phyloP scores from a whole-genome alignment of 31 red algal species.

The Endocladia muricata region DNA sequence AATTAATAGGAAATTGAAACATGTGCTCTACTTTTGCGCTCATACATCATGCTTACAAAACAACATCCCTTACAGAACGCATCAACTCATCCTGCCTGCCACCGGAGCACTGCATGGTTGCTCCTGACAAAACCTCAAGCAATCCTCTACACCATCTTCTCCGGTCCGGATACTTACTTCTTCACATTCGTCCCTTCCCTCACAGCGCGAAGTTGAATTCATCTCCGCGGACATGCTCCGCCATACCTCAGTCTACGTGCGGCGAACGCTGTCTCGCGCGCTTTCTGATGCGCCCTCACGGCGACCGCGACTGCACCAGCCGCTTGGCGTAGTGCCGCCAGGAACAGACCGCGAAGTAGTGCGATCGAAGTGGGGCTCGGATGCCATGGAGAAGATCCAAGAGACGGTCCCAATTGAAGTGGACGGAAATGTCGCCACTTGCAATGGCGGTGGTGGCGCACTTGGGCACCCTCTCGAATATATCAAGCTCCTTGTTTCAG shows the following conservation, averaged over 20 bases:
- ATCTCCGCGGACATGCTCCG: constrained; percentile 57
- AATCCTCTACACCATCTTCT: no score
- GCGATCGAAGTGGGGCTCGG: constrained; percentile 74
- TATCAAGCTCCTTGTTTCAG: constrained; percentile 71
- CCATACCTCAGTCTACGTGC: neutral
- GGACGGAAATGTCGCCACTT: constrained; percentile 64
- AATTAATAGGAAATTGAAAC: no score
- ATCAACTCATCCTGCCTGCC: no score
- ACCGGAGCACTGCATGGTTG: no score
- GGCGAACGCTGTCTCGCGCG: neutral
- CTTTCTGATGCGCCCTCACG: constrained; percentile 9
- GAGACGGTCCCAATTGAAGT: constrained; percentile 54
- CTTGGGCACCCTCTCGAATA: constrained; percentile 93
- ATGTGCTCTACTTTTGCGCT: no score
- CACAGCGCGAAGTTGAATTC: no score
- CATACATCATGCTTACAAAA: no score
- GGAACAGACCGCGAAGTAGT: constrained; percentile 61
- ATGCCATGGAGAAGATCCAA: constrained; percentile 90
- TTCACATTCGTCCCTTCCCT: no score
- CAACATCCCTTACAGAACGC: no score
- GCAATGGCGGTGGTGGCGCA: constrained; percentile 83
- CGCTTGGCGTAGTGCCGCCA: constrained; percentile 66
- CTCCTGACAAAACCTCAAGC: no score
- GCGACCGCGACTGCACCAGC: constrained; percentile 67
- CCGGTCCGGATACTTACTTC: no score